Evolutionary conservation across 2,329 filamentous ascomycete species (phyloP).

Genomic region (Aspergillus sp.): DNA sequence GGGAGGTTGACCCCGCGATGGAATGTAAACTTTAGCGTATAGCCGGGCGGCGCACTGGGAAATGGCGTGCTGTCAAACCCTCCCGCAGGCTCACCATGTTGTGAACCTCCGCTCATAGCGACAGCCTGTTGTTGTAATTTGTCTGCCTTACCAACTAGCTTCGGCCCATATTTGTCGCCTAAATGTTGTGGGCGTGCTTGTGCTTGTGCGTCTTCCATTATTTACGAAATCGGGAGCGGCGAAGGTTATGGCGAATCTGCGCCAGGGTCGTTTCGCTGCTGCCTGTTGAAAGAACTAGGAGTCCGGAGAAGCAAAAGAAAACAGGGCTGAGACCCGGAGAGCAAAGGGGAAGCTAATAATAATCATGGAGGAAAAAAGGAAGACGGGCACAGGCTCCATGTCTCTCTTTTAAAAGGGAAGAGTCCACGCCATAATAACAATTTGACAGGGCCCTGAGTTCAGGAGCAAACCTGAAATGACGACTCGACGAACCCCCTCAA

Average conservation of each 20-base stretch:
- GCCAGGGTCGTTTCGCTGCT: constrained; percentile 5
- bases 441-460: neutral
- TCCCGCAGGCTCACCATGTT: constrained; percentile 58
- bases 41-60: constrained; percentile 72
- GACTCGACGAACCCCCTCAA: neutral
- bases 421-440: neutral
- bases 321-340: neutral
- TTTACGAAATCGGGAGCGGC: neutral
- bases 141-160: constrained; percentile 41
- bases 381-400: neutral
- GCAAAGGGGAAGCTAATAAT: neutral
- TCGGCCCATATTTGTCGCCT: constrained; percentile 38
- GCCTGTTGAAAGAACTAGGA: constrained; percentile 1
- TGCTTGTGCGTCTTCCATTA: constrained; percentile 18
- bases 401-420: neutral
- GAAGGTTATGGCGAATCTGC: neutral
- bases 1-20: constrained; percentile 79
- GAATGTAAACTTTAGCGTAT: constrained; percentile 82
- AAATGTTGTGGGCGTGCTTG: constrained; percentile 23
- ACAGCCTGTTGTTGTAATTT: constrained; percentile 38
- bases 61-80: constrained; percentile 80
- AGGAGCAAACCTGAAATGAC: neutral
- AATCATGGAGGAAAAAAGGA: neutral
- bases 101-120: constrained; percentile 21
- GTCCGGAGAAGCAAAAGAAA: neutral